These are phyloP conservation scores for Knoxdaviesia proteae DNA, from an alignment of 2,329 filamentous ascomycete species.

Conservation along the genomic window DNA sequence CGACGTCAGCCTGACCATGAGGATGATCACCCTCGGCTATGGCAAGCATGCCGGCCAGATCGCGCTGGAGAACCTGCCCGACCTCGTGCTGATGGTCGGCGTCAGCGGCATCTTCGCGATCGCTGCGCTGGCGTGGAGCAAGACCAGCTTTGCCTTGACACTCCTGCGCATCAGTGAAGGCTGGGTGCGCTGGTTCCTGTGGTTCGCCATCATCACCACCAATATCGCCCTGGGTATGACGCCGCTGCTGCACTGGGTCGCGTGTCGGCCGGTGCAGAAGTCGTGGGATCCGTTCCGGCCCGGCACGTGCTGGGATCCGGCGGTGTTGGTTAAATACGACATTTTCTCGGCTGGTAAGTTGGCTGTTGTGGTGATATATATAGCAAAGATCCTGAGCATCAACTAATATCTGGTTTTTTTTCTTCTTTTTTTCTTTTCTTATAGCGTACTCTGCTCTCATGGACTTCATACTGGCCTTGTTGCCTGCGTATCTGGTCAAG, in stretches of 20 bases:
- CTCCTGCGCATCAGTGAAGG: slow-evolving; percentile 9
- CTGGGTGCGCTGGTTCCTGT: slow-evolving; percentile 9
- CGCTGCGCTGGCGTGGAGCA: slow-evolving; percentile 7
- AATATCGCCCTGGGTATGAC: slow-evolving; percentile 8
- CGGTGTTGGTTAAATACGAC: slow-evolving; percentile 2
- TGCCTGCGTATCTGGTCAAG: slow-evolving; percentile 10
- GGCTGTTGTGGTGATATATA: too few species aligned
- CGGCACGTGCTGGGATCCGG: slow-evolving; percentile 8
- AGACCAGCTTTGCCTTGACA: slow-evolving; percentile 11
- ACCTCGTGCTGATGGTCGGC: slow-evolving; percentile 2
- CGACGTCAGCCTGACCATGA: slow-evolving; percentile 1
- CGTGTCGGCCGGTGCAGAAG: slow-evolving; percentile 10
- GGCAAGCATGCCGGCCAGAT: slow-evolving; percentile 6
- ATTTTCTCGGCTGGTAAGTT: background rate
- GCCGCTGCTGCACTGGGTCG: slow-evolving; percentile 10
- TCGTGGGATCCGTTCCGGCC: slow-evolving; percentile 6
- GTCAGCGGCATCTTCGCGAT: too few species aligned
- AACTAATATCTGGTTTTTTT: too few species aligned
- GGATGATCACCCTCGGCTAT: slow-evolving; percentile 6
- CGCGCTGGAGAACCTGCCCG: background rate
- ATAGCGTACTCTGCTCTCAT: slow-evolving; percentile 6
- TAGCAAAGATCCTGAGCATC: too few species aligned
- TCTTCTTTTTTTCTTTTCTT: too few species aligned
- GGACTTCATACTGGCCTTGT: slow-evolving; percentile 7
- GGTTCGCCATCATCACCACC: slow-evolving; percentile 9